phyloP scores from a whole-genome alignment of 129 eudicot species.

The Chrysanthemum seticuspe region DNA sequence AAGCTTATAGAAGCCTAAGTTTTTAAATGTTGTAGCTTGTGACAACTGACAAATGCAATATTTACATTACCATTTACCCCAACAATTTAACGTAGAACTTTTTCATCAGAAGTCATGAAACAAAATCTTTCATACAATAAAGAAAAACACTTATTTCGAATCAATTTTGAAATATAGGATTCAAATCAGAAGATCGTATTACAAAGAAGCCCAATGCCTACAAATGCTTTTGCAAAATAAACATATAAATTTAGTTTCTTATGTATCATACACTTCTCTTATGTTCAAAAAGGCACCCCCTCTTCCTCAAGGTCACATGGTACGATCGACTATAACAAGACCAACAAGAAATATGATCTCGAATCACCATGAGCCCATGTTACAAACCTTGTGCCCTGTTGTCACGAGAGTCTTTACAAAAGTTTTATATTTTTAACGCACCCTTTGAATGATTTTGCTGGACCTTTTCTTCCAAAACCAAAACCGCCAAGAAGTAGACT shows the following conservation, averaged over 20 bases:
- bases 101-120: too few species aligned
- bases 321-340: conserved; percentile 10
- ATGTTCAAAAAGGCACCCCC: conserved; percentile 16
- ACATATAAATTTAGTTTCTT: conserved; percentile 3
- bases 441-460: conserved; percentile 32
- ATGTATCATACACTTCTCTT: conserved; percentile 13
- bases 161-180: not conserved
- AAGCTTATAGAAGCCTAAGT: too few species aligned
- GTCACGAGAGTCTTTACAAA: not conserved
- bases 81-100: too few species aligned
- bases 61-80: too few species aligned
- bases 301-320: conserved; percentile 16
- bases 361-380: conserved; percentile 11
- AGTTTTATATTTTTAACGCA: conserved; percentile 6
- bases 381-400: not conserved
- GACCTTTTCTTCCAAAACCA: conserved; percentile 47
- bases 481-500: conserved; percentile 27
- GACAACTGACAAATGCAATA: too few species aligned
- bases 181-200: not conserved
- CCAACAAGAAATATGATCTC: conserved; percentile 14
- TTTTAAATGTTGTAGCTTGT: too few species aligned
- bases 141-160: not conserved
- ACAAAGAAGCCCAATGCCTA: conserved; percentile 16
- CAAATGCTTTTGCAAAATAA: conserved; percentile 19
- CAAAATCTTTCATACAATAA: too few species aligned